Evolutionary conservation across 805 yeast species (phyloP).

Genomic region (Grigorovia transvaalensis): DNA sequence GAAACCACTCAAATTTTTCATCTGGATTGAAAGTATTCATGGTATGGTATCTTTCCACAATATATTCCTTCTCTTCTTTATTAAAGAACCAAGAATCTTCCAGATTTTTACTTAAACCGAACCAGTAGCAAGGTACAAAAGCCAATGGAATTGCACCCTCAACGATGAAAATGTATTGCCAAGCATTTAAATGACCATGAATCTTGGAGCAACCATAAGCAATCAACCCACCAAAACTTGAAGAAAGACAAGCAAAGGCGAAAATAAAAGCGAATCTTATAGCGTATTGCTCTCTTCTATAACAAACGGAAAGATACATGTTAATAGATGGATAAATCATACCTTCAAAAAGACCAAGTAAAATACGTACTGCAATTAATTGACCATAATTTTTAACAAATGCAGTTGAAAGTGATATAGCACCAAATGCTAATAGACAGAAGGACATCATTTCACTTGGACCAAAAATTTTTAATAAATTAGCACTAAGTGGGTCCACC

Average conservation of each 20-base stretch:
- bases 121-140: slow-evolving; percentile 28
- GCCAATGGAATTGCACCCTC: slow-evolving; percentile 39
- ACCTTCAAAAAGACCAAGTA: slow-evolving; percentile 44
- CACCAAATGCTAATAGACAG: slow-evolving; percentile 31
- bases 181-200: slow-evolving; percentile 34
- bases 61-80: slow-evolving; percentile 31
- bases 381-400: slow-evolving; percentile 35
- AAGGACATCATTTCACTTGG: slow-evolving; percentile 29
- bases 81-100: slow-evolving; percentile 33
- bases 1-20: slow-evolving; percentile 30
- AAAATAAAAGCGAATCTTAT: slow-evolving; percentile 39
- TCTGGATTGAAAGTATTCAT: slow-evolving; percentile 30
- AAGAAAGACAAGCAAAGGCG: slow-evolving; percentile 42
- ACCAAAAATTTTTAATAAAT: slow-evolving; percentile 30
- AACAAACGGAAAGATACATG: slow-evolving; percentile 38
- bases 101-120: slow-evolving; percentile 34
- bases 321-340: slow-evolving; percentile 42
- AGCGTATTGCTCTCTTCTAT: slow-evolving; percentile 40
- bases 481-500: slow-evolving; percentile 32
- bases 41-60: slow-evolving; percentile 28
- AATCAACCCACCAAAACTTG: slow-evolving; percentile 48
- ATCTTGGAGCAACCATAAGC: slow-evolving; percentile 37
- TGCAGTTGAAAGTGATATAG: slow-evolving; percentile 33
- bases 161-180: slow-evolving; percentile 42
- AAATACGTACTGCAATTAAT: slow-evolving; percentile 36